phyloP scores from a whole-genome alignment of 2,329 filamentous ascomycete species.

The Phyllosticta capitalensis region DNA sequence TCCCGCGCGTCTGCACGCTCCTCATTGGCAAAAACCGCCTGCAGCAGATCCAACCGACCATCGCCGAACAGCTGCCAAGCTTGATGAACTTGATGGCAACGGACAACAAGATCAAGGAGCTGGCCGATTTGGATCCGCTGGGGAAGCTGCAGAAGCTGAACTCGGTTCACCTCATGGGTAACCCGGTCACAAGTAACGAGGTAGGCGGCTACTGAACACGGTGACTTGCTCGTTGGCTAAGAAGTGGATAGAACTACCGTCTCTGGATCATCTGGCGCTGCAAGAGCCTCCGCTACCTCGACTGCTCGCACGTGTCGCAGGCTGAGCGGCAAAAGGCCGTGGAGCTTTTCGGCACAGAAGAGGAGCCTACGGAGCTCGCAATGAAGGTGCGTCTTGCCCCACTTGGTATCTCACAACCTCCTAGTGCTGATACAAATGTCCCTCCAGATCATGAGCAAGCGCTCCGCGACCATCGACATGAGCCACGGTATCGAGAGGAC shows the following conservation, averaged over 20 bases:
- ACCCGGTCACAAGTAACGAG: conserved; percentile 87
- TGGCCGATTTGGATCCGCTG: conserved; percentile 81
- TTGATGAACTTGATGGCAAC: conserved; percentile 74
- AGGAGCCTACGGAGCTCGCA: conserved; percentile 72
- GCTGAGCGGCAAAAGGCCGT: conserved; percentile 66
- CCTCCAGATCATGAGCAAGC: conserved; percentile 67
- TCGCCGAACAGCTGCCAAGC: conserved; percentile 70
- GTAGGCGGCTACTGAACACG: conserved; percentile 40
- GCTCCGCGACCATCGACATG: conserved; percentile 65
- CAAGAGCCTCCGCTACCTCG: conserved; percentile 77
- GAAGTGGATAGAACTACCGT: conserved; percentile 64
- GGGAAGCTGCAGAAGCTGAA: conserved; percentile 59
- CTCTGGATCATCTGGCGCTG: conserved; percentile 85
- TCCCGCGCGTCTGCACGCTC: conserved; percentile 76
- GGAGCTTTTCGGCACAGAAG: conserved; percentile 72
- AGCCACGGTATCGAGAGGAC: conserved; percentile 36
- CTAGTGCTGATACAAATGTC: background rate
- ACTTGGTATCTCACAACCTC: background rate
- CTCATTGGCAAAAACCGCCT: conserved; percentile 86
- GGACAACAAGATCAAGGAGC: conserved; percentile 70
- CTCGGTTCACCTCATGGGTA: conserved; percentile 73
- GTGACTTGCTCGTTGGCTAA: background rate
- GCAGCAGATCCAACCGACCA: conserved; percentile 63
- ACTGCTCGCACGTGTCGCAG: conserved; percentile 86
- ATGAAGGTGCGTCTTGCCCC: conserved; percentile 45